Percentiles rank a stretch among this genome's conserved stretches.
These are phyloP conservation scores for Trichosanthes cucumerina DNA, from an alignment of 306 rosid genomes.

Conservation along the genomic window DNA sequence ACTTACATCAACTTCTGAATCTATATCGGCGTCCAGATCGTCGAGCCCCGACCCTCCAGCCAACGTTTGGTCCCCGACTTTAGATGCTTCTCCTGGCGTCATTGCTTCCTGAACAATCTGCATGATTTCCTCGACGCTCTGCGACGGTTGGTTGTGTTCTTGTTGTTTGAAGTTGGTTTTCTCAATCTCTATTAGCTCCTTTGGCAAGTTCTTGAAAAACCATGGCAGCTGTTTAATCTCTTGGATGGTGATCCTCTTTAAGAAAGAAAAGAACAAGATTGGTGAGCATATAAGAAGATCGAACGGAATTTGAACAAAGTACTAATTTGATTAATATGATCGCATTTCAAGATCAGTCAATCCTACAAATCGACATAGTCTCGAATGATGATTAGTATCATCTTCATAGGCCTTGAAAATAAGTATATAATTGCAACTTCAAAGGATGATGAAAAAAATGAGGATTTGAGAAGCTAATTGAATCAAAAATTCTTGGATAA, in stretches of 20 bases:
- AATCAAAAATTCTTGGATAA: not conserved
- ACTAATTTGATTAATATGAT: not conserved
- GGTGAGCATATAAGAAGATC: not conserved
- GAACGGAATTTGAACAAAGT: not conserved
- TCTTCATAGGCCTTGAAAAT: not conserved
- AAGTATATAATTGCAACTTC: not conserved
- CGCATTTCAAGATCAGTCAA: not conserved
- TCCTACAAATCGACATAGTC: not conserved
- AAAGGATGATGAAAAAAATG: not conserved
- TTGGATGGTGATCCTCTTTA: constrained; percentile 58
- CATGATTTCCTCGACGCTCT: constrained; percentile 61
- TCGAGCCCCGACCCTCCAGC: constrained; percentile 27
- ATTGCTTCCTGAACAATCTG: constrained; percentile 54
- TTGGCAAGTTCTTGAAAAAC: constrained; percentile 63
- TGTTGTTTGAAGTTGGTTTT: constrained; percentile 21
- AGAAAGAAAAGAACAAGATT: not conserved
- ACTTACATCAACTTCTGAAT: constrained; percentile 38
- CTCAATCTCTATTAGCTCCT: constrained; percentile 50
- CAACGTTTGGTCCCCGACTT: constrained; percentile 25
- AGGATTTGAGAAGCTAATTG: not conserved
- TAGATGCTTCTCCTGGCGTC: constrained; percentile 38
- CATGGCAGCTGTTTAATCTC: constrained; percentile 83
- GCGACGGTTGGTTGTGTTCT: constrained; percentile 30
- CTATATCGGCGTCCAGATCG: constrained; percentile 35
- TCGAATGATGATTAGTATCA: not conserved